phyloP scores from a whole-genome alignment of 1,284 basidiomycete genomes.

The Marasmius fiardii region DNA sequence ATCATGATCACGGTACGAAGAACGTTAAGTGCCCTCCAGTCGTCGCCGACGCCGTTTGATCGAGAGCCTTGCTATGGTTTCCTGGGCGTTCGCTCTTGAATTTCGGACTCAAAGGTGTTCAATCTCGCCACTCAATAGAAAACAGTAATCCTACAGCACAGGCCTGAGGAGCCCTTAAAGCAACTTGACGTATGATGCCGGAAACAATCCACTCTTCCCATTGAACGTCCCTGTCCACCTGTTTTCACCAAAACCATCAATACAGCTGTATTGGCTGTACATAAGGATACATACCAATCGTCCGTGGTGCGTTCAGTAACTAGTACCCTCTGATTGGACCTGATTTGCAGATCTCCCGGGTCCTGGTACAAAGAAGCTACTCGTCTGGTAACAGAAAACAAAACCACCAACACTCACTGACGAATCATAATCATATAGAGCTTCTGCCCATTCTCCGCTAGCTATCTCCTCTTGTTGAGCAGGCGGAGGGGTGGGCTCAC shows the following conservation, averaged over 20 bases:
- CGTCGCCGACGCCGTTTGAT: too few species aligned
- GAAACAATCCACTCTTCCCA: constrained; percentile 64
- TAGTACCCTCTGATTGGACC: constrained; percentile 50
- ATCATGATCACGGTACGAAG: too few species aligned
- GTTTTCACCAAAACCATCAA: constrained; percentile 10
- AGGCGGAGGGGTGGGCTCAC: constrained; percentile 26
- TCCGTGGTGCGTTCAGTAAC: constrained; percentile 65
- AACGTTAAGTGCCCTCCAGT: too few species aligned
- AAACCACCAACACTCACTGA: constrained; percentile 36
- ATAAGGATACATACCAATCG: constrained; percentile 56
- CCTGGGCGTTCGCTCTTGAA: too few species aligned
- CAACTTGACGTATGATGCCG: constrained; percentile 70
- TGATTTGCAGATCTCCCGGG: constrained; percentile 57
- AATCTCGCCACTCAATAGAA: too few species aligned
- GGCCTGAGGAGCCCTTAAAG: constrained; percentile 30
- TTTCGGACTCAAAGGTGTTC: too few species aligned
- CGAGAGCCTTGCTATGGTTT: too few species aligned
- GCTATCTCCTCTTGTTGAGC: constrained; percentile 38
- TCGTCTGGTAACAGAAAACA: not conserved
- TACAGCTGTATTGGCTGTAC: not conserved
- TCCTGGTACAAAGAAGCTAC: constrained; percentile 40
- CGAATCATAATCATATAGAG: constrained; percentile 70
- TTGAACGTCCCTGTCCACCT: constrained; percentile 77
- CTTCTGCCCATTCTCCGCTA: constrained; percentile 73
- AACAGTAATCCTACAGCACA: not conserved